Percentiles rank a stretch among this genome's conserved stretches.
Evolutionary conservation across 768 basidiomycete species (phyloP).

Genomic region (Xerocomus potaroensis): DNA sequence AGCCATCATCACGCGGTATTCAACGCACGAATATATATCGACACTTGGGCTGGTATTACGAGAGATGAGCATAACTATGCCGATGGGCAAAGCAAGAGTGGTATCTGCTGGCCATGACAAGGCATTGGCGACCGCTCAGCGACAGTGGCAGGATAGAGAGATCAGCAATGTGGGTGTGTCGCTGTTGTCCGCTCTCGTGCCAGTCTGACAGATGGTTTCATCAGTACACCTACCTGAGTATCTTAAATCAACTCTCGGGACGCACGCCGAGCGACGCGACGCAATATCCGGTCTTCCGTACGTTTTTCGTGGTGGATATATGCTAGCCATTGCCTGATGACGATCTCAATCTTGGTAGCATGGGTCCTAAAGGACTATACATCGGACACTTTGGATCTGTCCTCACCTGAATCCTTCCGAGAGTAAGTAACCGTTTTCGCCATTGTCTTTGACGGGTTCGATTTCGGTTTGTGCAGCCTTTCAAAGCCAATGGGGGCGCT

Average conservation of each 20-base stretch:
- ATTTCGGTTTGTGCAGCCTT: constrained; percentile 43
- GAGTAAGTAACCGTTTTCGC: constrained; percentile 48
- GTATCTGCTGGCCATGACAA: constrained; percentile 16
- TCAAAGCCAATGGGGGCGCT: constrained; percentile 89
- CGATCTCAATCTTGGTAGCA: constrained; percentile 49
- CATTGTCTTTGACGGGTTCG: background rate
- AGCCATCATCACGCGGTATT: constrained; percentile 39
- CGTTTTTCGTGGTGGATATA: constrained; percentile 20
- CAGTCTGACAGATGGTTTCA: background rate
- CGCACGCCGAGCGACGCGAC: constrained; percentile 94
- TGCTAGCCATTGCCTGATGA: background rate
- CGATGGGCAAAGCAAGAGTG: constrained; percentile 18
- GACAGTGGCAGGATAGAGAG: constrained; percentile 85
- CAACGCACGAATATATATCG: constrained; percentile 35
- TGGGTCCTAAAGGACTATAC: constrained; percentile 89
- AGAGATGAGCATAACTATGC: constrained; percentile 26
- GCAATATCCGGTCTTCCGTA: constrained; percentile 89
- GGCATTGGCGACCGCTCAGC: constrained; percentile 66
- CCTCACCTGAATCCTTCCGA: constrained; percentile 56
- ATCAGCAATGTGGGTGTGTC: constrained; percentile 74
- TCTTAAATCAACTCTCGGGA: constrained; percentile 89
- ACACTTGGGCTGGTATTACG: constrained; percentile 48
- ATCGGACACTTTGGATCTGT: constrained; percentile 64
- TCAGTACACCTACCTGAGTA: constrained; percentile 84
- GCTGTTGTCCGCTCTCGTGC: background rate